These are phyloP conservation scores for Termitomyces sp. DNA, from an alignment of 768 basidiomycete species.

Conservation along the genomic window DNA sequence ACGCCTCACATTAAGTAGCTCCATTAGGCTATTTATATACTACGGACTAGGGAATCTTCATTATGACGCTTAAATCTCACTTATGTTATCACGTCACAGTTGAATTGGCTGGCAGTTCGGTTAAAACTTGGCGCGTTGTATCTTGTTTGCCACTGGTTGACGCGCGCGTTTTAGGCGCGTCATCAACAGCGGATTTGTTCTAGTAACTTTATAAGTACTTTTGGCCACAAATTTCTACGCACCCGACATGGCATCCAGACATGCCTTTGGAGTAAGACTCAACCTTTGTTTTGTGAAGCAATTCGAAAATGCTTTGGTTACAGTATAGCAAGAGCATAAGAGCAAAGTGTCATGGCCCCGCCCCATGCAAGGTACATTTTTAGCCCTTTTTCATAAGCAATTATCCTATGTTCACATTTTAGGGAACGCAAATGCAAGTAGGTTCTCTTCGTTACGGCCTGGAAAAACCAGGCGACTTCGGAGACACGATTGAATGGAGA, in stretches of 20 bases:
- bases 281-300: background rate
- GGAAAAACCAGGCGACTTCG: slow-evolving; percentile 40
- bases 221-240: background rate
- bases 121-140: slow-evolving; percentile 39
- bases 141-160: slow-evolving; percentile 28
- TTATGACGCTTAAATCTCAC: background rate
- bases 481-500: slow-evolving; percentile 71
- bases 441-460: slow-evolving; percentile 69
- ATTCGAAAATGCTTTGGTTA: background rate
- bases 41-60: background rate
- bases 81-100: background rate
- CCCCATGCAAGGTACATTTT: slow-evolving; percentile 48
- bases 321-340: slow-evolving; percentile 74
- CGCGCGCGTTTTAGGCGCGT: slow-evolving; percentile 20
- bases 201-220: background rate
- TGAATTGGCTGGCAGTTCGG: no score
- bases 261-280: slow-evolving; percentile 19
- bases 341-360: slow-evolving; percentile 66
- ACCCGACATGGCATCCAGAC: slow-evolving; percentile 14
- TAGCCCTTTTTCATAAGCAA: background rate
- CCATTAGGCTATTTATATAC: background rate
- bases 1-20: slow-evolving; percentile 15
- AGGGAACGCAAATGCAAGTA: slow-evolving; percentile 49
- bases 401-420: background rate
- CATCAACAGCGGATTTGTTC: background rate